Percentiles rank a stretch among this genome's conserved stretches.
Evolutionary conservation across 2,329 filamentous ascomycete species (phyloP).

Genomic region (Thelonectria olida): DNA sequence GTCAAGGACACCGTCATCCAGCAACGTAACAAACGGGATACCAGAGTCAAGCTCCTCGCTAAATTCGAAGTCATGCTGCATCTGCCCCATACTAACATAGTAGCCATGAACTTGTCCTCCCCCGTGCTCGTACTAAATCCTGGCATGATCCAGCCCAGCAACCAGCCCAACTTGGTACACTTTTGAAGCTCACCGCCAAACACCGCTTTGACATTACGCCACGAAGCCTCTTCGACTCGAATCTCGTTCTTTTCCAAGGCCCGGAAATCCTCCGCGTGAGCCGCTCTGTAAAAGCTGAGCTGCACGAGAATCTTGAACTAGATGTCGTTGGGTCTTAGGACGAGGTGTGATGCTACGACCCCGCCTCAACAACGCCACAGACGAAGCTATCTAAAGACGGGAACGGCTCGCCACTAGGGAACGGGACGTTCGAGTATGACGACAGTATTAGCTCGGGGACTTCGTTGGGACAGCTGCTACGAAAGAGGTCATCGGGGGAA

Average conservation of each 20-base stretch:
- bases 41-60: constrained; percentile 51
- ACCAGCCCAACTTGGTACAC: constrained; percentile 51
- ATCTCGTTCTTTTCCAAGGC: constrained; percentile 53
- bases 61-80: constrained; percentile 52
- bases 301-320: constrained; percentile 65
- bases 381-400: constrained; percentile 53
- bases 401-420: constrained; percentile 33
- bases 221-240: constrained; percentile 34
- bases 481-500: constrained; percentile 43
- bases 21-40: constrained; percentile 53
- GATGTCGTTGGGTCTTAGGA: constrained; percentile 62
- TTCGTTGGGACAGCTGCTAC: constrained; percentile 47
- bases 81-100: constrained; percentile 56
- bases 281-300: constrained; percentile 59
- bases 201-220: constrained; percentile 37
- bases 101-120: constrained; percentile 51
- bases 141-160: constrained; percentile 53
- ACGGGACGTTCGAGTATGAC: constrained; percentile 32
- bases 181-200: constrained; percentile 53
- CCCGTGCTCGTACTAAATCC: constrained; percentile 53
- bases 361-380: constrained; percentile 56
- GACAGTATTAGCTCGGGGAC: constrained; percentile 40
- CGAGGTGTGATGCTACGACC: constrained; percentile 60
- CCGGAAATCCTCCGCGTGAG: constrained; percentile 56
- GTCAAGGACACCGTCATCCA: constrained; percentile 49